Evolutionary conservation across 495 filamentous ascomycete genomes (phyloP).

Genomic region (Lophiostoma macrostomum): DNA sequence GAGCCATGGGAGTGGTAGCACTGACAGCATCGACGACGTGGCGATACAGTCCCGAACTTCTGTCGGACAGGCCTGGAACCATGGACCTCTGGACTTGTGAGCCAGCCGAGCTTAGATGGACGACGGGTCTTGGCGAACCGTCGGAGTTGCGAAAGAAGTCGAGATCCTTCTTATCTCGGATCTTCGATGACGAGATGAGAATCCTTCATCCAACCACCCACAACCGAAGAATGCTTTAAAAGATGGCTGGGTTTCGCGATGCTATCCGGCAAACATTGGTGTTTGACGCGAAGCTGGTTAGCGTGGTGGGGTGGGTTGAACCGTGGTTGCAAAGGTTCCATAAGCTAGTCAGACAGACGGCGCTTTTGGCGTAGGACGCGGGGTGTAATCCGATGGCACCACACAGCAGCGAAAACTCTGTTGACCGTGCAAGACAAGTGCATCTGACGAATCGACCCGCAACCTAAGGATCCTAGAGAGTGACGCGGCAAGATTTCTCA

Average conservation of each 20-base stretch:
- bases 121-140: too few relatives aligned
- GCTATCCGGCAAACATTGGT: neutral
- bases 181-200: too few relatives aligned
- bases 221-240: too few relatives aligned
- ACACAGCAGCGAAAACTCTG: neutral
- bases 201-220: too few relatives aligned
- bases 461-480: neutral
- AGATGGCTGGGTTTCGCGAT: too few relatives aligned
- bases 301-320: constrained; percentile 3
- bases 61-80: neutral
- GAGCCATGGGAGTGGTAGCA: neutral
- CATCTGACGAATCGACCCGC: neutral
- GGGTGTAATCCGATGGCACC: neutral
- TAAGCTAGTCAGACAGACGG: constrained; percentile 1
- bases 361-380: neutral
- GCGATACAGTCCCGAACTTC: neutral
- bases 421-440: constrained; percentile 1
- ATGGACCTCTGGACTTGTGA: too few relatives aligned
- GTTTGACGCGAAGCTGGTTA: neutral
- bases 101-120: too few relatives aligned
- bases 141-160: too few relatives aligned
- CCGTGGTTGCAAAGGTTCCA: constrained; percentile 8
- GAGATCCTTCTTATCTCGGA: too few relatives aligned
- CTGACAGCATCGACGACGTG: too few relatives aligned
- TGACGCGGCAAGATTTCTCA: constrained; percentile 2